Evolutionary conservation across 768 basidiomycete species (phyloP), one percentile per base, ranked within the genome.

Genomic region (Pleurotus cornucopiae): DNA sequence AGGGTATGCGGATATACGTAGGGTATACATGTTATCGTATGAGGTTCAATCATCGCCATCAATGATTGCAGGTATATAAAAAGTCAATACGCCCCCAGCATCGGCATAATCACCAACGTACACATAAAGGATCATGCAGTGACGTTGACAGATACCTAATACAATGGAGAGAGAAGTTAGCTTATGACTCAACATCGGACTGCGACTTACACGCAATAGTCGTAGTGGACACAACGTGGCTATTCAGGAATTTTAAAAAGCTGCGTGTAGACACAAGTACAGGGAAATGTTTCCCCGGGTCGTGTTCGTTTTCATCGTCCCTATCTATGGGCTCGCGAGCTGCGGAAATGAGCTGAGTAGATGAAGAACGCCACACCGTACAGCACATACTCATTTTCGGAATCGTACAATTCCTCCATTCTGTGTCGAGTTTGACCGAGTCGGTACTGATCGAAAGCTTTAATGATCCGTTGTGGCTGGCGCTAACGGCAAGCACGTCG

Each of bases 71-170:
- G 92, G 92, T 51, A 94, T 85, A 64, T 93, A 94, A 66, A 89
- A 94, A 2, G 92, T 94, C 59, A 94, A 74, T 41, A 94, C 89
- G 2, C 91, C 92, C 45, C 91, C 89, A 0, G 87, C 83, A 55
- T 90, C 85, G 4, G 82, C 81, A 9, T 86, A 78, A 30, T 91
- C 86, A 7, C 92, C 92, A 44, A 94, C 87, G 64, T 94, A 94
- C 54, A 94, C 91, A 60, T 94, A 94, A 49, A 94, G 78, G 61
- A 94, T 94, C 57, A 90, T 77, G 65, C 91, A 94, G 60, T 93
- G 88, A 57, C 84, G 78, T 61, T 86, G 83, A 65, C 92, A 94
- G 49, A 94, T 78, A 64, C 88, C 91, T 94, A 63, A 30, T 13
- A 52, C 38, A 23, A 46, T 11, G 30, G 30, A 11, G 30, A 34